These are phyloP conservation scores for Trichophyton verrucosum DNA, from an alignment of 2,329 filamentous ascomycete genomes.

Conservation along the genomic window DNA sequence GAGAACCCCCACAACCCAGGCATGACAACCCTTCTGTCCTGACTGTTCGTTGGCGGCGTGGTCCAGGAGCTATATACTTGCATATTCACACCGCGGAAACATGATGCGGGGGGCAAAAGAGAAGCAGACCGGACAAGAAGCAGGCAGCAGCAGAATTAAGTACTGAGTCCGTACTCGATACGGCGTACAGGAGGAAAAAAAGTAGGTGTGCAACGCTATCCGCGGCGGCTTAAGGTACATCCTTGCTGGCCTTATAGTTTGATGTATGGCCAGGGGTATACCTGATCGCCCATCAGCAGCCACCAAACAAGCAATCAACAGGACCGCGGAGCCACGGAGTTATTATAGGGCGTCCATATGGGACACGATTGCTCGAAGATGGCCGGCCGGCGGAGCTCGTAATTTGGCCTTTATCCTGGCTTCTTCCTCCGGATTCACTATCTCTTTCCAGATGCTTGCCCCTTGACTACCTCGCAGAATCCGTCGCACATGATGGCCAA, in stretches of 20 bases:
- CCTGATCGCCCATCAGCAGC: conserved; percentile 1
- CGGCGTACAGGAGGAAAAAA: background rate
- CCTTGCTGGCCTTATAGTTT: conserved; percentile 1
- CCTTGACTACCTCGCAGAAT: background rate
- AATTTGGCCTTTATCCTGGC: background rate
- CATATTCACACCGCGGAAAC: too few relatives aligned
- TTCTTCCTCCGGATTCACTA: background rate
- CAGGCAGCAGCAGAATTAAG: background rate
- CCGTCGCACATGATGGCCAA: conserved; percentile 3
- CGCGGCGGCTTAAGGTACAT: conserved; percentile 2
- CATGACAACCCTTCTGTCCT: background rate
- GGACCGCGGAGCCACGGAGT: background rate
- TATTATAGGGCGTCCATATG: conserved; percentile 1
- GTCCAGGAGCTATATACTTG: background rate
- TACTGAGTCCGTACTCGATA: background rate
- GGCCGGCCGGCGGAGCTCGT: background rate
- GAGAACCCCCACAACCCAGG: background rate
- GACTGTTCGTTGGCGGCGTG: background rate
- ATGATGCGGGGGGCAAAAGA: too few relatives aligned
- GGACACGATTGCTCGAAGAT: background rate
- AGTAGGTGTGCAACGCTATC: background rate
- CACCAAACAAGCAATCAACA: background rate
- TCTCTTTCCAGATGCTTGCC: background rate
- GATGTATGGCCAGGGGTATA: conserved; percentile 2
- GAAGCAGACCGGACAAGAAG: background rate